Evolutionary conservation across 441 rosid genomes (phyloP).

Genomic region (Flueggea neowawraea): DNA sequence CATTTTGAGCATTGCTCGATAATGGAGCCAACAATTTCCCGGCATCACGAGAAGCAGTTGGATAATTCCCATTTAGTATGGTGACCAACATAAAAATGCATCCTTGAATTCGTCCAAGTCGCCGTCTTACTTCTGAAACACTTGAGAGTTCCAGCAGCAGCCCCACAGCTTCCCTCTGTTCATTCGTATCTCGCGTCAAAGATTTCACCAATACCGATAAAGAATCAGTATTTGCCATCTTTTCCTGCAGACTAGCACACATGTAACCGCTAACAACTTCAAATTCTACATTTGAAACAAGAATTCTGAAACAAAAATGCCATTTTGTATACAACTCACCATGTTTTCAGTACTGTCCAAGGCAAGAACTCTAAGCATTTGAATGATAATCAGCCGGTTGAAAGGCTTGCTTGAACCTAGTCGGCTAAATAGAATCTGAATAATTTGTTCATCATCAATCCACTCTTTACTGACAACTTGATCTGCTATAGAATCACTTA

Average conservation of each 20-base stretch:
- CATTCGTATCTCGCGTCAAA: conserved; percentile 49
- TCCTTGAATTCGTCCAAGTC: conserved; percentile 63
- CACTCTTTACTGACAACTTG: conserved; percentile 34
- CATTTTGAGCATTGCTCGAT: conserved; percentile 65
- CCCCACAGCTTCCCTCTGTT: conserved; percentile 59
- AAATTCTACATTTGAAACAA: conserved; percentile 3
- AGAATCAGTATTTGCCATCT: conserved; percentile 45
- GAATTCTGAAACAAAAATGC: neutral
- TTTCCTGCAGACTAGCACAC: conserved; percentile 45
- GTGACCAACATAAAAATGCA: conserved; percentile 66
- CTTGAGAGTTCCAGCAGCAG: conserved; percentile 50
- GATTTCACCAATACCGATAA: conserved; percentile 57
- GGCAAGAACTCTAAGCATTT: conserved; percentile 43
- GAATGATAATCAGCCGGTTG: conserved; percentile 37
- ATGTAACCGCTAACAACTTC: conserved; percentile 16
- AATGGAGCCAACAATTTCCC: conserved; percentile 47
- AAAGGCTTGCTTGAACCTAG: conserved; percentile 34
- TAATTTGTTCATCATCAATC: conserved; percentile 42
- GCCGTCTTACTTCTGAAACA: conserved; percentile 45
- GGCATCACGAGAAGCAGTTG: conserved; percentile 47
- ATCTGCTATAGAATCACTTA: conserved; percentile 26
- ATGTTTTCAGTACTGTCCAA: conserved; percentile 31
- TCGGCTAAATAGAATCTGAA: conserved; percentile 40
- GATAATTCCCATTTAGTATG: conserved; percentile 47
- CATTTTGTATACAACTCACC: conserved; percentile 29